Evolutionary conservation across 1,284 basidiomycete species (phyloP), one percentile per base, ranked within the genome.

Genomic region (Cutaneotrichosporon cutaneum): DNA sequence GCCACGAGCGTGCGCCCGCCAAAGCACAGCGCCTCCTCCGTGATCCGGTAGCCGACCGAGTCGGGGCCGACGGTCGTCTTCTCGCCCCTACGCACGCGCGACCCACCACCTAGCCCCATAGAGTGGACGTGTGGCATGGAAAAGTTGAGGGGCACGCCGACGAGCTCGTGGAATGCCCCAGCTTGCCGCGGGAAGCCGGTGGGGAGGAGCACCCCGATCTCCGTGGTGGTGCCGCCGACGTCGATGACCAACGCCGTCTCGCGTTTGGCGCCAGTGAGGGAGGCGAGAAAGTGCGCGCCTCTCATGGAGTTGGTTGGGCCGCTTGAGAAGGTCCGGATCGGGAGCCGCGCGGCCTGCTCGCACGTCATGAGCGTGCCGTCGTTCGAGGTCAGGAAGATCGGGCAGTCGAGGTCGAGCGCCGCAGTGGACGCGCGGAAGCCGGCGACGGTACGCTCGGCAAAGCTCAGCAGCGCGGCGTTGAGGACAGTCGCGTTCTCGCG

Each of bases 231-330:
- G 1, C 84, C 84, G 24, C 85, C 86, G 58, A 86, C 82, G 69
- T 86, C 86, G 36, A 84, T 78, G 0, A 86, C 85, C 51, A 86
- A 76, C 50, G 80, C 79, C 13, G 82, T 80, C 77, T 83, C 80
- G 36, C 77, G 76, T n/a, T 71, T 73, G 56, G 75, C 72, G 61
- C 59, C 47, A 4, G 63, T 77, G 13, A 83, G 68, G 0, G 81
- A 80, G 1, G 84, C 82, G 13, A 86, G 77, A 69, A 83, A 85
- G 7, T 82, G 82, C 2, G 84, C 86, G 0, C 86, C 85, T 50
- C 85, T 77, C 84, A 86, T 86, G 0, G 84, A 85, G 70, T 86
- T 86, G n/a, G 85, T 86, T 1, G 85, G 82, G 5, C 85, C 85
- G 13, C 82, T 83, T 1, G 83, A 83, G 72, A 87, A 86, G 0